Base-by-base conservation (phyloP, 768 basidiomycete genomes). In the Russula emetica region DNA sequence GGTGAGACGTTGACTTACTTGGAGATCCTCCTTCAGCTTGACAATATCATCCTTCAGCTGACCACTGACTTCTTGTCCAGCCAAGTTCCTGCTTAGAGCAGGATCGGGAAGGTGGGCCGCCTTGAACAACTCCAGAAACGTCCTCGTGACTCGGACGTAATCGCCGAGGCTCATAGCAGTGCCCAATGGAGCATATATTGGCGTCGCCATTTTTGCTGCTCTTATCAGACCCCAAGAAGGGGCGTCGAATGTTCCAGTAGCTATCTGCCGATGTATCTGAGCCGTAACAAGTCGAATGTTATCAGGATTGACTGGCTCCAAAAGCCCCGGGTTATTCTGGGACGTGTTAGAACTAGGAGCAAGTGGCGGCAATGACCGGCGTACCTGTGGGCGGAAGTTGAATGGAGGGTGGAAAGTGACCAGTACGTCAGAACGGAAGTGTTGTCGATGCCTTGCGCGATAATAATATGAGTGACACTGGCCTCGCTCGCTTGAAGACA, bases 101-200 rank as follows among this genome's bases (percentile, higher is more conserved):
- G 73, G 72, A 52, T 76, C 72, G 13, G 77, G 42, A 30, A 54
- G 50, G 42, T 26, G 42, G 22, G 38, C 59, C 71, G 60, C 69
- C 64, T 88, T 89, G 73, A 95, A 90, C 2, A 80, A 84, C 67
- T 92, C 90, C 18, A 91, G 78, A 71, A 94, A 95, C 49, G 81
- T 78, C 70, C 86, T 80, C 45, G 82, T 85, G 9, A 92, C 79
- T 24, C 92, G 83, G 30, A 94, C 87, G 71, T 91, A 84, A 72
- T 95, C 89, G 13, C 94, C 92, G 18, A 95, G 78, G 60, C 80
- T 83, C 88, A 95, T 92, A 14, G 76, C 78, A 16, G 93, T 94
- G 47, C 93, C 93, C n/a, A 94, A 76, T 2, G 93, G 93, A 6
- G 85, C 90, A 69, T 95, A 95, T 52, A 95, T 85, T 30, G 89